Percentiles rank a stretch among this genome's conserved stretches.
phyloP scores from a whole-genome alignment of 1,139 yeast species.

The Kodamaea plutei region DNA sequence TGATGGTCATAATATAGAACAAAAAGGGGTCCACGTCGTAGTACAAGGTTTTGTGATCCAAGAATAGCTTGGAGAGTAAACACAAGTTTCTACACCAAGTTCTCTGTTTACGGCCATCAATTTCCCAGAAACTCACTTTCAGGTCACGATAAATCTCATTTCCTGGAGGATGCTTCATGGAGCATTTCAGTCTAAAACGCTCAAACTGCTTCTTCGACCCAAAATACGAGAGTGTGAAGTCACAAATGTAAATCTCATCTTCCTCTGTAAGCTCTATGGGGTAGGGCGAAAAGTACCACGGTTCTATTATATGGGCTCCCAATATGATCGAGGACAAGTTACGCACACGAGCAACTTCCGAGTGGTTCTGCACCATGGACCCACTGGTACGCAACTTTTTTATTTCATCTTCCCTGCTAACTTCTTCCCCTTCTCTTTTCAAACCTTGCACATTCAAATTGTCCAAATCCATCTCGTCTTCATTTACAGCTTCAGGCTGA shows the following conservation, averaged over 20 bases:
- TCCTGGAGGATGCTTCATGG: conserved; percentile 94
- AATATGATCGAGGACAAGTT: conserved; percentile 73
- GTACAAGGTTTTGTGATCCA: conserved; percentile 92
- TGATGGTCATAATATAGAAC: conserved; percentile 89
- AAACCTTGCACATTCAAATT: conserved; percentile 81
- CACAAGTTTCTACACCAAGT: conserved; percentile 97
- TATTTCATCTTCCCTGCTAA: conserved; percentile 85
- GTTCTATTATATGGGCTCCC: conserved; percentile 91
- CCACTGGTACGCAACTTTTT: conserved; percentile 90
- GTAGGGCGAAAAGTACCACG: conserved; percentile 98
- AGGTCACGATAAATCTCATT: conserved; percentile 93
- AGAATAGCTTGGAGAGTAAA: conserved; percentile 76
- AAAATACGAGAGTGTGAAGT: conserved; percentile 82
- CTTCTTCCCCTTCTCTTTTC: conserved; percentile 60
- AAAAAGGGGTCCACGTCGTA: conserved; percentile 97
- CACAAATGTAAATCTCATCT: conserved; percentile 85
- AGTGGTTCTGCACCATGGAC: conserved; percentile 89
- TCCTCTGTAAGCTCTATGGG: conserved; percentile 93
- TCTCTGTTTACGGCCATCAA: conserved; percentile 92
- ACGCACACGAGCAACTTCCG: conserved; percentile 88
- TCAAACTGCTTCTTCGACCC: conserved; percentile 90
- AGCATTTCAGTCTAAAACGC: conserved; percentile 81
- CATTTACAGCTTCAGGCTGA: conserved; percentile 20
- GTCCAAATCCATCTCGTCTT: conserved; percentile 83
- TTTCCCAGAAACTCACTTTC: conserved; percentile 77